Evolutionary conservation across 495 filamentous ascomycete species (phyloP), one percentile per base, ranked within the genome.

Genomic region (Tuber magnatum): DNA sequence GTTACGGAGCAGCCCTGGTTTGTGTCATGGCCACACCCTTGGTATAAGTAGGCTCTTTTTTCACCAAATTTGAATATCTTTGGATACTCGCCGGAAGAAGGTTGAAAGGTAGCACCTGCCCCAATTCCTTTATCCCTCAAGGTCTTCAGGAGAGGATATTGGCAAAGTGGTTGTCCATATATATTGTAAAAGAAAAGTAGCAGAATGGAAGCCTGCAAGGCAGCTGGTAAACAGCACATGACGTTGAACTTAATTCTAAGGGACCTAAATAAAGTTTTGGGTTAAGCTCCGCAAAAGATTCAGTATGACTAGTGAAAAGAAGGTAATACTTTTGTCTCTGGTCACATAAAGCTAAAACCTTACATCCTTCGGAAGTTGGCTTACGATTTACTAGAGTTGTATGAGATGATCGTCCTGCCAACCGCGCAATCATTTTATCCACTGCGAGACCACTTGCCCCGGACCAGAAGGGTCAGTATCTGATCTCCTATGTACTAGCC

Each of bases 371-470:
- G 10, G 42, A 32, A 28, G 72, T 78, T 9, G 48, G 70, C n/a
- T 78, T 76, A 20, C 73, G 65, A 51, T n/a, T 41, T 0, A 39
- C 71, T n/a, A 73, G 73, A 8, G 73, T 69, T 16, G 70, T 75
- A 73, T 78, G 61, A 22, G 32, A 20, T 8, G n/a, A 43, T 39
- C 48, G 46, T n/a, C 51, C 73, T 2, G 74, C 71, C 51, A 76
- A 76, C 40, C 39, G 44, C 8, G 74, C 46, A 12, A 78, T 76
- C 43, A 74, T 73, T 70, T 72, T 68, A 71, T 78, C 71, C 38
- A 78, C 71, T 18, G 70, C 69, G 16, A 65, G 39, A 28, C 73
- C 35, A 3, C 18, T 78, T 22, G 71, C 24, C 41, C 71, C 71
- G 6, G 73, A 43, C 51, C 69, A 28, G 3, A 48, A 74, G 12